A percentile compares a stretch with the other conserved stretches of the same genome.
These are phyloP conservation scores for Fusarium algeriense DNA, from an alignment of 2,329 filamentous ascomycete genomes.

Conservation along the genomic window DNA sequence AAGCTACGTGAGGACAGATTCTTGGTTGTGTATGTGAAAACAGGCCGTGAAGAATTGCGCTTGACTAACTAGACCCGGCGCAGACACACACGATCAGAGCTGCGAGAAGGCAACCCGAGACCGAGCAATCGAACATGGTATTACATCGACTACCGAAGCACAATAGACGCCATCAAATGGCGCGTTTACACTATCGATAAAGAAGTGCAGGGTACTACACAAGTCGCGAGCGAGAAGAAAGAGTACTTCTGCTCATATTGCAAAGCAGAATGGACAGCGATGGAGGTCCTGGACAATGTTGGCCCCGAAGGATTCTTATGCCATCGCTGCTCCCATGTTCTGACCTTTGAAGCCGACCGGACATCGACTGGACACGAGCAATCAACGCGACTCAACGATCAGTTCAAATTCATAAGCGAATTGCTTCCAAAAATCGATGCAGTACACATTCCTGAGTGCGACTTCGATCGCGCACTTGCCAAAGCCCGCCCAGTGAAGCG, in stretches of 20 bases:
- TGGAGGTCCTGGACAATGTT: slow-evolving; percentile 86
- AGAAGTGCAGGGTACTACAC: slow-evolving; percentile 85
- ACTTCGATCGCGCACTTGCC: slow-evolving; percentile 76
- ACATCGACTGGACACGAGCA: slow-evolving; percentile 78
- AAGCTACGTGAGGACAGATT: slow-evolving; percentile 88
- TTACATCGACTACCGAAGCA: slow-evolving; percentile 94
- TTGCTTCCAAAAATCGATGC: slow-evolving; percentile 81
- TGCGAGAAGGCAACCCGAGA: slow-evolving; percentile 83
- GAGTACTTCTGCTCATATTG: slow-evolving; percentile 89
- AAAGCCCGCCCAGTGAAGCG: slow-evolving; percentile 73
- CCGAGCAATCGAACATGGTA: slow-evolving; percentile 93
- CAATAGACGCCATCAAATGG: slow-evolving; percentile 97
- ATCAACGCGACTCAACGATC: slow-evolving; percentile 79
- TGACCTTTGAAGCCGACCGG: slow-evolving; percentile 75
- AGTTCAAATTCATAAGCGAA: slow-evolving; percentile 83
- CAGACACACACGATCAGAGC: slow-evolving; percentile 74
- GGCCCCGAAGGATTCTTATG: slow-evolving; percentile 82
- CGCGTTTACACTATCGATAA: slow-evolving; percentile 89
- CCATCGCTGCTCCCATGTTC: slow-evolving; percentile 76
- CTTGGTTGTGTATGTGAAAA: slow-evolving; percentile 75
- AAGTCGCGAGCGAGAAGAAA: slow-evolving; percentile 86
- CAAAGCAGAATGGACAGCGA: slow-evolving; percentile 85
- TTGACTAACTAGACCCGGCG: slow-evolving; percentile 61
- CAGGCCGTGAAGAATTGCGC: not conserved
- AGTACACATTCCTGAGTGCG: slow-evolving; percentile 79